These are phyloP conservation scores for Aspergillus fumigatiaffinis DNA, from an alignment of 2,329 filamentous ascomycete genomes.

Conservation along the genomic window DNA sequence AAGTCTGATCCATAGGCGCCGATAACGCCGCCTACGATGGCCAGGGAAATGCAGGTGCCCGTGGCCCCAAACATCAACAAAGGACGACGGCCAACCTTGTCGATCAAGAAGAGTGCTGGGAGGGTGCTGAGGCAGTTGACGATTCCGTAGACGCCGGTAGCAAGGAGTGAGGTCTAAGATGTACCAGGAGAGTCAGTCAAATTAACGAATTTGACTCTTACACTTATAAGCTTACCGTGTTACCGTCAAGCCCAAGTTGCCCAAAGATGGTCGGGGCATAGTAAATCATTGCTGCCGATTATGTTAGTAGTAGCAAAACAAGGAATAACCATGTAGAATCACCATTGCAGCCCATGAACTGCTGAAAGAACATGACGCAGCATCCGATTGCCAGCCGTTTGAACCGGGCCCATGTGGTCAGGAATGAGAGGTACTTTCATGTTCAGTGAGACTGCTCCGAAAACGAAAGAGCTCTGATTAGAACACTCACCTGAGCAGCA, in stretches of 20 bases:
- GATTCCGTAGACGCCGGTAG: conserved; percentile 38
- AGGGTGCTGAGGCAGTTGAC: conserved; percentile 36
- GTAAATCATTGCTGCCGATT: conserved; percentile 42
- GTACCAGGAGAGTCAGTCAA: neutral
- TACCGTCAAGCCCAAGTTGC: conserved; percentile 40
- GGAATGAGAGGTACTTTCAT: conserved; percentile 28
- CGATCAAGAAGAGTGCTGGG: conserved; percentile 32
- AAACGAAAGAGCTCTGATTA: neutral
- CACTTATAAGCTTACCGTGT: conserved; percentile 18
- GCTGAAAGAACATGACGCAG: conserved; percentile 41
- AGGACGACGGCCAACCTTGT: conserved; percentile 30
- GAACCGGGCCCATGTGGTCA: conserved; percentile 34
- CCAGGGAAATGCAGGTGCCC: conserved; percentile 33
- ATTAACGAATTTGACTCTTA: neutral
- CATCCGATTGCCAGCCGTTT: conserved; percentile 38
- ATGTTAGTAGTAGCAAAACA: neutral
- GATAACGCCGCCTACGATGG: conserved; percentile 34
- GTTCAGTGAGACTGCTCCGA: neutral
- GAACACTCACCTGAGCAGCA: conserved; percentile 25
- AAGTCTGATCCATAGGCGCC: conserved; percentile 29
- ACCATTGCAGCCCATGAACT: conserved; percentile 48
- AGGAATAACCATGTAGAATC: neutral
- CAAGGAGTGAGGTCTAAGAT: conserved; percentile 29
- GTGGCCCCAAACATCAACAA: conserved; percentile 35
- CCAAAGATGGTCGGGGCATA: conserved; percentile 47